Evolutionary conservation across 2,329 filamentous ascomycete genomes (phyloP).

Genomic region (Xylaria multiplex): DNA sequence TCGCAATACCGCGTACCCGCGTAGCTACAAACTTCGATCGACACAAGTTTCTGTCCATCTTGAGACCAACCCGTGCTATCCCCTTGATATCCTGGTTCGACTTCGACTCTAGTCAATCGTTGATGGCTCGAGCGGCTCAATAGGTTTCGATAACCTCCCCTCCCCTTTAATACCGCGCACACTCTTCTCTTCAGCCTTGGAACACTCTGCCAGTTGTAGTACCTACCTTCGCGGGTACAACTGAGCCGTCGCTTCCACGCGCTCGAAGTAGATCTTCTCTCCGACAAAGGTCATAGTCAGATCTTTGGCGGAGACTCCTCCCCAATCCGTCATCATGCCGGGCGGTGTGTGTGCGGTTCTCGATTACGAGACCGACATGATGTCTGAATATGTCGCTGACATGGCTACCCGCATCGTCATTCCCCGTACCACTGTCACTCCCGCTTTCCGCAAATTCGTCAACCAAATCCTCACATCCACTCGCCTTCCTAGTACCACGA

Average conservation of each 20-base stretch:
- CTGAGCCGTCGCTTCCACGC: constrained; percentile 49
- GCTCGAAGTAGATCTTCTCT: constrained; percentile 54
- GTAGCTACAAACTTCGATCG: background rate
- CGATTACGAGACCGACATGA: constrained; percentile 95
- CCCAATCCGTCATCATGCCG: constrained; percentile 62
- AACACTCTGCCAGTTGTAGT: constrained; percentile 44
- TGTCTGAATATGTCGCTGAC: constrained; percentile 94
- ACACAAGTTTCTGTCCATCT: background rate
- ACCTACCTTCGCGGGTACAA: constrained; percentile 42
- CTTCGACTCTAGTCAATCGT: constrained; percentile 26
- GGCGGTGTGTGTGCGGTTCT: constrained; percentile 93
- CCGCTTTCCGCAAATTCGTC: constrained; percentile 90
- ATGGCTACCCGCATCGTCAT: constrained; percentile 75
- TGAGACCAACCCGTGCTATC: background rate
- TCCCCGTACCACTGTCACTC: constrained; percentile 65
- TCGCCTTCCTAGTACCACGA: constrained; percentile 88
- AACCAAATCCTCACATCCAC: constrained; percentile 91
- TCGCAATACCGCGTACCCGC: background rate
- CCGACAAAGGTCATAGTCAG: constrained; percentile 46
- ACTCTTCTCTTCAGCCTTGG: constrained; percentile 54
- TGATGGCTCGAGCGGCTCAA: constrained; percentile 53
- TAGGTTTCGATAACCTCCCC: constrained; percentile 49
- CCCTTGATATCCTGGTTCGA: background rate
- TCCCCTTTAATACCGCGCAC: constrained; percentile 16
- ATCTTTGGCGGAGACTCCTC: constrained; percentile 46